These are phyloP conservation scores for Brachypodium distachyon DNA, from an alignment of 202 grass and related monocot genomes.

Conservation along the genomic window DNA sequence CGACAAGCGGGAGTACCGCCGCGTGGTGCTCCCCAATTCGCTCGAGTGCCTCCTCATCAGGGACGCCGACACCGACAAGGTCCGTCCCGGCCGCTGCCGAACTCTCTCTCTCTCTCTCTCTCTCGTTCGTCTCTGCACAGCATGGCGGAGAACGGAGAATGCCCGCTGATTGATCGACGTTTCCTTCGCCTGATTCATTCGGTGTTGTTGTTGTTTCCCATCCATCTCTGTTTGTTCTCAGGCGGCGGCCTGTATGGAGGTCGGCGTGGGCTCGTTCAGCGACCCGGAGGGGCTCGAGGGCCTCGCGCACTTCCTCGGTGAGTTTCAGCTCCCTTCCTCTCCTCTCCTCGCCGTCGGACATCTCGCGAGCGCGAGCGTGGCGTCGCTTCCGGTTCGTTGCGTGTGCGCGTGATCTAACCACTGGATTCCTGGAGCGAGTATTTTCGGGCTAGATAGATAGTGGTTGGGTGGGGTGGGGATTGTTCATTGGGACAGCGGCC, in stretches of 20 bases:
- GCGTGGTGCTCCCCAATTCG: constrained; percentile 72
- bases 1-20: constrained; percentile 80
- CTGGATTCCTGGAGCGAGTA: constrained; percentile 10
- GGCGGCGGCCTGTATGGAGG: constrained; percentile 90
- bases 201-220: neutral
- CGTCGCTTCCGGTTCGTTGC: constrained; percentile 1
- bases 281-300: constrained; percentile 86
- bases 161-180: neutral
- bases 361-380: neutral
- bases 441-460: neutral
- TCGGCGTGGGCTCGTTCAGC: constrained; percentile 72
- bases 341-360: neutral
- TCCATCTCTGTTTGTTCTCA: neutral
- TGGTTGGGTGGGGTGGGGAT: neutral
- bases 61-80: constrained; percentile 87
- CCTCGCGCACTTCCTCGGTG: constrained; percentile 95
- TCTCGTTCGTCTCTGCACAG: neutral
- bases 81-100: neutral
- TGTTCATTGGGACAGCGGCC: constrained; percentile 1
- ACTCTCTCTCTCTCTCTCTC: neutral
- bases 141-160: neutral
- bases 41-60: constrained; percentile 76
- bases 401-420: neutral
- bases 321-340: neutral
- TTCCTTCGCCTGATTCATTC: neutral